These are phyloP conservation scores for Spirogloea muscicola DNA, from an alignment of 139 green algal genomes.

Conservation along the genomic window DNA sequence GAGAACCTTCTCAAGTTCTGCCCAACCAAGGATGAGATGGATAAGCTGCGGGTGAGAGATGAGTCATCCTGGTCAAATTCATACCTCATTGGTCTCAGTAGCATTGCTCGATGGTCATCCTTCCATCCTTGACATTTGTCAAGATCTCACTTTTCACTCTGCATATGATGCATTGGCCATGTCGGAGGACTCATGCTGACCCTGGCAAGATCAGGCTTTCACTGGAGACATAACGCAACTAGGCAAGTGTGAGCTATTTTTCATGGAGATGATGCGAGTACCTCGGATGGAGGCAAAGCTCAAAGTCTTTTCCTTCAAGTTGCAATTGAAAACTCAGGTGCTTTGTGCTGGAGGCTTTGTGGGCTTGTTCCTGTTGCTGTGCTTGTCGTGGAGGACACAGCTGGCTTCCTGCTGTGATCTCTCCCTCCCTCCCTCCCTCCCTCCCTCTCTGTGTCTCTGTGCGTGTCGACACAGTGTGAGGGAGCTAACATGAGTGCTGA, in stretches of 20 bases:
- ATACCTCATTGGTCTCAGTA: too few species aligned
- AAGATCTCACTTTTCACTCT: too few species aligned
- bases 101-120: too few species aligned
- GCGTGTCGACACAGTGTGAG: background rate
- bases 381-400: too few species aligned
- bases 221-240: constrained; percentile 21
- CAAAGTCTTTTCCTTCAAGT: constrained; percentile 41
- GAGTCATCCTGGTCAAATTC: too few species aligned
- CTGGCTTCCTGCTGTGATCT: too few species aligned
- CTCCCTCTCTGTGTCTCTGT: constrained; percentile 2
- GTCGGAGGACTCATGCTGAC: background rate
- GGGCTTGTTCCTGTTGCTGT: too few species aligned
- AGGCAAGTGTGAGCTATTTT: constrained; percentile 49
- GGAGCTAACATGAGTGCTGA: background rate
- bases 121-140: too few species aligned
- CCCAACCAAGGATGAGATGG: constrained; percentile 41
- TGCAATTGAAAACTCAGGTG: constrained; percentile 34
- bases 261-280: constrained; percentile 40
- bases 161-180: too few species aligned
- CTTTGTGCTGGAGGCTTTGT: too few species aligned
- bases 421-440: constrained; percentile 1
- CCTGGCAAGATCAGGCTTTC: constrained; percentile 8
- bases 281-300: constrained; percentile 42
- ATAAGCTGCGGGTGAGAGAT: constrained; percentile 36
- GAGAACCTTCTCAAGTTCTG: constrained; percentile 47